Base-by-base conservation (phyloP, 2,329 filamentous ascomycete genomes). In the Pseudogymnoascus sp. region DNA sequence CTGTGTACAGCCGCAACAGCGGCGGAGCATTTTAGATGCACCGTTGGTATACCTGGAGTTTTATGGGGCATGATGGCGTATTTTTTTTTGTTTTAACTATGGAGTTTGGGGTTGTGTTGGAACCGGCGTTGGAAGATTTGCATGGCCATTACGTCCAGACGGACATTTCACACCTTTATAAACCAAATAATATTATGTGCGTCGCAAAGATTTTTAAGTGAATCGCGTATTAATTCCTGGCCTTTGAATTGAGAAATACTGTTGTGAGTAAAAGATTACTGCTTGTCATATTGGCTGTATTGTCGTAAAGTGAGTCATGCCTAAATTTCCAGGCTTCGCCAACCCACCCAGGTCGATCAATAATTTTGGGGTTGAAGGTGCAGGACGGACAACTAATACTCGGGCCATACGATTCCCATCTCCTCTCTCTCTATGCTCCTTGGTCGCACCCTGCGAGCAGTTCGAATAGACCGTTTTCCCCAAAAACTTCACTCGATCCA, bases 1-100 rank as follows among this genome's bases (percentile, higher is more conserved):
- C 70, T 28, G 62, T 66, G 41, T 71, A 72, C 38, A 71, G 68
- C 41, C 66, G 63, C 50, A 65, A 65, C 20, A 67, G 65, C 58
- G 63, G 65, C 57, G 63, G 65, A n/a, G 64, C 68, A 47, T 70
- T 70, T 50, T 70, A 66, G 41, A 63, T 54, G 33, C n/a, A 25
- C 18, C 41, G 22, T 59, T 9, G n/a, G 20, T 37, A 16, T 47
- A 6, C 20, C 20, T 25, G 38, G 18, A 12, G n/a, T 14, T 28
- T 33, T 60, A n/a, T 47, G 4, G 2, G 16, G n/a, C 12, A 16
- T 28, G 20, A 30, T 28, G n/a, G 30, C 16, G 60, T 60, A 16
- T 12, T 33, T 25, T 54, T 33, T 25, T 54, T 54, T 54, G n/a
- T 18, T 33, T 54, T 54, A 33, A 54, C 43, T 54, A 33, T 20